Base-by-base conservation (phyloP, 768 basidiomycete species). In the Thelephora ganbajun region DNA sequence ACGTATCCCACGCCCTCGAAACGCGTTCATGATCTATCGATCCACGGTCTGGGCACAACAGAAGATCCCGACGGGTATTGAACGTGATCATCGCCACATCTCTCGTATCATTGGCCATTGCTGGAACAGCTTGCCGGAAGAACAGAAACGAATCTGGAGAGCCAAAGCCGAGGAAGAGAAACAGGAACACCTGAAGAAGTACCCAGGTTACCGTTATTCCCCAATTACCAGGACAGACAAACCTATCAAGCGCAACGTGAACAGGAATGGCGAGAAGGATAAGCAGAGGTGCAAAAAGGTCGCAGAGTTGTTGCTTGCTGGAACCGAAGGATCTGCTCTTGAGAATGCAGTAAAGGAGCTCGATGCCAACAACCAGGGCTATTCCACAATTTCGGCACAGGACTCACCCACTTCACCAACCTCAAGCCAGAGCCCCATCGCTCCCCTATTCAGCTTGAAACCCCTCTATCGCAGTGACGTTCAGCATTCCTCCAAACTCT, bases 11-110 rank as follows among this genome's bases (percentile, higher is more conserved):
- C 79, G 88, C 12, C 89, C 89, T 1, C 73, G 82, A 48, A 93
- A 92, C 57, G 81, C 87, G 6, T 93, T 90, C 69, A 87, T 90
- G 63, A 67, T 89, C 50, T 90, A 76, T 59, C 79, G 88, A 35
- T 85, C 79, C 19, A 73, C 72, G 56, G 72, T 82, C 37, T 73
- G 83, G 65, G 63, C 67, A 45, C 71, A 72, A 51, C 63, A 69
- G 3, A 65, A 69, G 34, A 59, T 76, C 50, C 59, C 53, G 44
- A 70, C 70, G 1, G 61, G 62, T 35, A 66, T 75, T 45, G 82
- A 83, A 63, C 71, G 67, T 50, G 77, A 82, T 44, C 86, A 90
- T 59, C 79, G 84, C 59, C 72, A 77, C 48, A 74, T 90, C 49
- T 82, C 79, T 50, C 71, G 77, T 47, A 72, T 86, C 44, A 81